Conservation (phyloP, 306 rosid species). For the Vigna radiata region DNA sequence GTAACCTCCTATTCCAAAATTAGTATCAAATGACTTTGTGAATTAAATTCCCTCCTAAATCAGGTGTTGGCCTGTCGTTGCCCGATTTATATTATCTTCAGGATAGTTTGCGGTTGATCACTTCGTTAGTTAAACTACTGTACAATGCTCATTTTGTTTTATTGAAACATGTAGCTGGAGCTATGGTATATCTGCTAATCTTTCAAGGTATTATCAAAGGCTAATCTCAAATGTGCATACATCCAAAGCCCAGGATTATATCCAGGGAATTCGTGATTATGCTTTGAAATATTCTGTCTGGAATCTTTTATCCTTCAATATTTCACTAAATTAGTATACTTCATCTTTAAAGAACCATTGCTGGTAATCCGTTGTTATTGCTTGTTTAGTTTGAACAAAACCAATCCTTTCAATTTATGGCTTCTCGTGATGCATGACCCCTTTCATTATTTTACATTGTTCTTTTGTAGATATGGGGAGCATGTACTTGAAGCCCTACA, state of each 20-base stretch:
- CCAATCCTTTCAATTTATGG: background rate
- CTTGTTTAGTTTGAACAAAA: slow-evolving; percentile 16
- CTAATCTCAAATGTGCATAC: slow-evolving; percentile 8
- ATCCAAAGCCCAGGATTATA: slow-evolving; percentile 14
- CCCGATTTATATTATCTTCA: slow-evolving; percentile 10
- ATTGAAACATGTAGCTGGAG: slow-evolving; percentile 8
- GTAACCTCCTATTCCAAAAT: background rate
- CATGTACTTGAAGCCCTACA: slow-evolving; percentile 84
- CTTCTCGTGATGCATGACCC: background rate
- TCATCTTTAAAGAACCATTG: background rate
- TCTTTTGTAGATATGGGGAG: slow-evolving; percentile 81
- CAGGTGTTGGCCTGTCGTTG: background rate
- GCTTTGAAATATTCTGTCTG: slow-evolving; percentile 29
- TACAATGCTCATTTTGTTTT: background rate
- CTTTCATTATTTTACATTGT: slow-evolving; percentile 5
- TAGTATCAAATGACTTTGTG: background rate
- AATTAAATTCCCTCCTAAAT: background rate
- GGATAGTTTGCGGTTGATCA: slow-evolving; percentile 19
- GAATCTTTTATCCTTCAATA: background rate
- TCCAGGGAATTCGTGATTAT: slow-evolving; percentile 10
- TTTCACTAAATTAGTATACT: slow-evolving; percentile 2
- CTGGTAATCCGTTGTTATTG: background rate
- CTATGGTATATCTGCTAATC: too few species aligned
- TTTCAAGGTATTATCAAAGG: slow-evolving; percentile 1
- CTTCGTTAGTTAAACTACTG: slow-evolving; percentile 9